Conservation (phyloP, 2,329 filamentous ascomycete species). For the Alternaria hordeiaustralica region DNA sequence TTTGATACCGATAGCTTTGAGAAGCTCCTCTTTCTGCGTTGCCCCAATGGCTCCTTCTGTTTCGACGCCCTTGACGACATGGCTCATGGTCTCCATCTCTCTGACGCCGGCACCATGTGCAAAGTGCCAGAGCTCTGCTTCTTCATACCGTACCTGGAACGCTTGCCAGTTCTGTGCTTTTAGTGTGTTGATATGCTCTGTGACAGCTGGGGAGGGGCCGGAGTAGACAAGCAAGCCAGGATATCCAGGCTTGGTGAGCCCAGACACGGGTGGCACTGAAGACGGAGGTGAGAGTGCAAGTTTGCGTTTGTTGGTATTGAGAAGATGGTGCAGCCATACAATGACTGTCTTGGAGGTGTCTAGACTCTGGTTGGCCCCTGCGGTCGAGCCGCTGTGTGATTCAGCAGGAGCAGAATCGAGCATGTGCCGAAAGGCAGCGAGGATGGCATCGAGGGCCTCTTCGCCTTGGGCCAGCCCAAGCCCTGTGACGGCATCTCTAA, state of each 20-base stretch:
- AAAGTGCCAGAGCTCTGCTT: slow-evolving; percentile 49
- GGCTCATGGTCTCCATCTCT: slow-evolving; percentile 55
- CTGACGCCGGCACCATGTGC: slow-evolving; percentile 48
- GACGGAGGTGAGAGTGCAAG: slow-evolving; percentile 47
- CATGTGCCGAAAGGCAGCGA: slow-evolving; percentile 46
- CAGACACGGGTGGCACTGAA: slow-evolving; percentile 36
- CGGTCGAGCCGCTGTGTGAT: neutral
- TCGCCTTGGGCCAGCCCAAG: slow-evolving; percentile 46
- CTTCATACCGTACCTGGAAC: slow-evolving; percentile 54
- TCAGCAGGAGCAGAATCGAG: slow-evolving; percentile 1
- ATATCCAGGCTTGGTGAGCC: slow-evolving; percentile 56
- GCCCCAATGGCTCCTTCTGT: slow-evolving; percentile 4
- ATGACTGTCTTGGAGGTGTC: slow-evolving; percentile 47
- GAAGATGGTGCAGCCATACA: slow-evolving; percentile 56
- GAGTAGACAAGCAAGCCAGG: slow-evolving; percentile 55
- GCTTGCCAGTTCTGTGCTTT: slow-evolving; percentile 55
- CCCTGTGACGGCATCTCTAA: slow-evolving; percentile 36
- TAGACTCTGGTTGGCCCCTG: neutral
- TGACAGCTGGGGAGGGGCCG: slow-evolving; percentile 46
- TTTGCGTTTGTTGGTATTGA: slow-evolving; percentile 56
- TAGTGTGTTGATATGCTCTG: slow-evolving; percentile 51
- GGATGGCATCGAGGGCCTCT: slow-evolving; percentile 52
- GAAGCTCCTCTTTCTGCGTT: slow-evolving; percentile 35
- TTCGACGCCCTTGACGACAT: slow-evolving; percentile 50
- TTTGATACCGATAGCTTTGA: slow-evolving; percentile 46